Base-by-base conservation (phyloP, 495 filamentous ascomycete species). In the Penicillium coffeae region DNA sequence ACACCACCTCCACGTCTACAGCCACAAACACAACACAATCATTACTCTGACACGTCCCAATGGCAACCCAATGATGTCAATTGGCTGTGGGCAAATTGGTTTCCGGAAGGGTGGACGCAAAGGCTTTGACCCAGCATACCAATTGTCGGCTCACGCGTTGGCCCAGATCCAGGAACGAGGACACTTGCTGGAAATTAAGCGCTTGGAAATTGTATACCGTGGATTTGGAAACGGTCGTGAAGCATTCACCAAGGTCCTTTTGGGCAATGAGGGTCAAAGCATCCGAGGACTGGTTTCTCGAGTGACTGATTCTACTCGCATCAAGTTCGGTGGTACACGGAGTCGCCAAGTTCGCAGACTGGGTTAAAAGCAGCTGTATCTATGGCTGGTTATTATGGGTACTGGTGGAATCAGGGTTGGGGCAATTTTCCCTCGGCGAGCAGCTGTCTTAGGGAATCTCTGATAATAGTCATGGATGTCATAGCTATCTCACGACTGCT, bases 261-360 rank as follows among this genome's bases (percentile, higher is more conserved):
- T 98, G 57, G 90, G 94, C 14, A 83, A 72, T 35, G 92, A 97
- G 64, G 93, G 93, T 42, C 82, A 78, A 61, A 58, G 70, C 54
- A 54, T 98, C 38, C 81, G 89, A 51, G 69, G 71, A 13, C 79
- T 83, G 70, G 81, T 97, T 50, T 71, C 74, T 42, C 81, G 81
- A 56, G 88, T 97, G 32, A 78, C 84, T 18, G 93, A 98, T 75
- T 68, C 78, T 27, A 95, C 90, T 38, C 84, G 87, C 59, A 63
- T 97, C 62, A 98, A 97, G 71, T 95, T 96, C 73, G 93, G 94
- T 71, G 94, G 93, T 60, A 90, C 89, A 50, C 87, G 91, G 66
- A 89, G 88, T 73, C 75, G 73, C 62, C 87, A 81, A 59, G 80
- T 81, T 33, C 90, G 90, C 63, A 83, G 93, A 74, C 70, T 96